A percentile compares a stretch with the other conserved stretches of the same genome.
Conservation (phyloP, 1,284 basidiomycete species). For the Agaricales sp. region DNA sequence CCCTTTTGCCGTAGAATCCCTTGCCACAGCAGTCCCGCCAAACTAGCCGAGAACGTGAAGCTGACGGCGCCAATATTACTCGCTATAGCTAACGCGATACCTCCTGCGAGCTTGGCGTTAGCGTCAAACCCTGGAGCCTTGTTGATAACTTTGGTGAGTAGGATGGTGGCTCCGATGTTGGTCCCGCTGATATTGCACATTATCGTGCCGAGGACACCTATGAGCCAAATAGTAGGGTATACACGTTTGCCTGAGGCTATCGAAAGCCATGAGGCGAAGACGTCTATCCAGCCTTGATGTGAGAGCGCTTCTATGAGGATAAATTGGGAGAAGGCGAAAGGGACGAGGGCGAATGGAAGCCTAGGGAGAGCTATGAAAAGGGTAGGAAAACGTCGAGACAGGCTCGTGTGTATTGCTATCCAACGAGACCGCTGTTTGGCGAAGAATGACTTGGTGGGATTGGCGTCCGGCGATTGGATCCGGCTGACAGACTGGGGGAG, state of each 20-base stretch:
- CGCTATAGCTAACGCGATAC: conserved; percentile 66
- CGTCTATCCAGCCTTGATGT: conserved; percentile 83
- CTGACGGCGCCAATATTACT: conserved; percentile 91
- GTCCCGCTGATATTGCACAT: conserved; percentile 89
- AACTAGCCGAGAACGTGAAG: conserved; percentile 83
- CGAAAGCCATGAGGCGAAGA: conserved; percentile 72
- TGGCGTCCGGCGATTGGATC: background rate
- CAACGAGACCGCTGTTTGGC: conserved; percentile 14
- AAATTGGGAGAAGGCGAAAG: conserved; percentile 94
- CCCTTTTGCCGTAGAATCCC: conserved; percentile 73
- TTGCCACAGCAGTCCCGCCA: conserved; percentile 87
- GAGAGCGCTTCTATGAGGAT: conserved; percentile 85
- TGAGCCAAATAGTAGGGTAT: conserved; percentile 42
- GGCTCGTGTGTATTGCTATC: conserved; percentile 12
- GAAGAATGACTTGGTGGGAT: conserved; percentile 8
- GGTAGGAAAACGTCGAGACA: conserved; percentile 57
- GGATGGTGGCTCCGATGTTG: conserved; percentile 93
- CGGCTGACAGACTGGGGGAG: conserved; percentile 6
- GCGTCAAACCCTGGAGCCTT: conserved; percentile 16
- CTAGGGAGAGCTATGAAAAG: conserved; percentile 59
- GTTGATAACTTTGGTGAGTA: conserved; percentile 54
- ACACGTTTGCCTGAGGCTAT: conserved; percentile 35
- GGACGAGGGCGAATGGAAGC: conserved; percentile 74
- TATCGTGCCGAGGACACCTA: conserved; percentile 55
- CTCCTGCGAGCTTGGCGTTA: conserved; percentile 23